A percentile compares a stretch with the other conserved stretches of the same genome.
Evolutionary conservation across 106 monocot genomes (phyloP).

Genomic region (Dendrobium nobile): DNA sequence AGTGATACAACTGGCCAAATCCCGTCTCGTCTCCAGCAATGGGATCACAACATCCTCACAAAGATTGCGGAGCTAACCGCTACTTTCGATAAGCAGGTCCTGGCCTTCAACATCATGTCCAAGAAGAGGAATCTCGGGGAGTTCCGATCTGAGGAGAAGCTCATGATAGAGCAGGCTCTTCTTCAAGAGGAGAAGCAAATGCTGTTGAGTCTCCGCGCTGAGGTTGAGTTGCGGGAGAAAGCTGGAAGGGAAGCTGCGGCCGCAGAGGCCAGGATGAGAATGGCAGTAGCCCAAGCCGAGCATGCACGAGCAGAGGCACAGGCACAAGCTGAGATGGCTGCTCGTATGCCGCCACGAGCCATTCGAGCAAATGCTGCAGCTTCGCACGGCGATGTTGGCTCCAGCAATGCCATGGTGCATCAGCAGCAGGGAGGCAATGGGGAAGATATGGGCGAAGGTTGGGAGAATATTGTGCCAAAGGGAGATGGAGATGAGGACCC

Average conservation of each 20-base stretch:
- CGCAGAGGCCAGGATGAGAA: slow-evolving; percentile 38
- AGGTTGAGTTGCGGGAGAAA: slow-evolving; percentile 61
- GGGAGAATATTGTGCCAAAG: slow-evolving; percentile 27
- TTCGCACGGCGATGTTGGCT: slow-evolving; percentile 25
- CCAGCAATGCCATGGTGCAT: slow-evolving; percentile 30
- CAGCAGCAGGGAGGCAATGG: slow-evolving; percentile 26
- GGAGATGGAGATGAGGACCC: slow-evolving; percentile 70
- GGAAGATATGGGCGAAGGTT: slow-evolving; percentile 44
- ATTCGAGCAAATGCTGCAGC: slow-evolving; percentile 31
- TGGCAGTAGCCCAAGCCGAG: slow-evolving; percentile 57
- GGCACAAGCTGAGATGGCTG: slow-evolving; percentile 55
- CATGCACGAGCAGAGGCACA: slow-evolving; percentile 39
- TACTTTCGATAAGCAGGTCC: slow-evolving; percentile 85
- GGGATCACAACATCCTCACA: slow-evolving; percentile 72
- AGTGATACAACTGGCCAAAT: slow-evolving; percentile 64
- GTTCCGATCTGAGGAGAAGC: slow-evolving; percentile 78
- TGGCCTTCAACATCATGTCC: slow-evolving; percentile 84
- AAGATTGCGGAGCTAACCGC: slow-evolving; percentile 67
- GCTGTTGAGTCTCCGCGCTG: slow-evolving; percentile 34
- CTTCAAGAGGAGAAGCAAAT: slow-evolving; percentile 62
- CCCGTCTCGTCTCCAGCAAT: slow-evolving; percentile 68
- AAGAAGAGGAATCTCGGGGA: slow-evolving; percentile 62
- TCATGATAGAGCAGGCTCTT: slow-evolving; percentile 73
- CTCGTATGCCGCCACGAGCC: slow-evolving; percentile 25
- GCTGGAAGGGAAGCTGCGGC: slow-evolving; percentile 54